phyloP scores from a whole-genome alignment of 257 asterid species.

The Leptodermis oblonga region DNA sequence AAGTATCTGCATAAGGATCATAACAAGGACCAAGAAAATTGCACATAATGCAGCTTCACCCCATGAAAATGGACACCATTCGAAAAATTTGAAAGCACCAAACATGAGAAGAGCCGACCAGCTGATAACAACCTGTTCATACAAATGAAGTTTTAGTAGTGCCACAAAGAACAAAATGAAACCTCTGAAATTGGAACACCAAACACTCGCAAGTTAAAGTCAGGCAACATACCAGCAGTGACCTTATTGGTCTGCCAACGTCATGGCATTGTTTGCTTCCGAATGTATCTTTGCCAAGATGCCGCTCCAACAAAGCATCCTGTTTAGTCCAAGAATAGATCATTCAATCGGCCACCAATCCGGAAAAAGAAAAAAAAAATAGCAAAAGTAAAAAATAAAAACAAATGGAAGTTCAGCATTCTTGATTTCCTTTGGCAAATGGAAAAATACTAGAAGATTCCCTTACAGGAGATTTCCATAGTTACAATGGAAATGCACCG shows the following conservation, averaged over 20 bases:
- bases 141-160: neutral
- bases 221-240: conserved; percentile 47
- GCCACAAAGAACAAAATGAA: too few relatives aligned
- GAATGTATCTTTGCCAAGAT: conserved; percentile 56
- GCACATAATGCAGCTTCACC: conserved; percentile 50
- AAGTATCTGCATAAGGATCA: conserved; percentile 68
- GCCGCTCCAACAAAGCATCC: conserved; percentile 74
- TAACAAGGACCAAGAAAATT: conserved; percentile 49
- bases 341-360: too few relatives aligned
- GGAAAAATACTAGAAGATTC: neutral
- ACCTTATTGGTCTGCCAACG: conserved; percentile 57
- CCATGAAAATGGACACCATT: conserved; percentile 60
- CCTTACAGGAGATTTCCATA: neutral
- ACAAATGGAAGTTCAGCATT: neutral
- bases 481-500: neutral
- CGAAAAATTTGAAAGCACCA: conserved; percentile 37
- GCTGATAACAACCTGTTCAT: conserved; percentile 53
- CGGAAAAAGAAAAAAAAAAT: neutral
- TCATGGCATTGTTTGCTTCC: conserved; percentile 40
- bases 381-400: neutral
- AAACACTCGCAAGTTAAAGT: too few relatives aligned
- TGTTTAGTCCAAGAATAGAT: conserved; percentile 11
- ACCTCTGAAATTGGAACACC: too few relatives aligned
- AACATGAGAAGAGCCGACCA: conserved; percentile 57
- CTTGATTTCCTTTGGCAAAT: neutral